These are phyloP conservation scores for Marasmius sp. DNA, from an alignment of 1,284 basidiomycete species.

Conservation along the genomic window DNA sequence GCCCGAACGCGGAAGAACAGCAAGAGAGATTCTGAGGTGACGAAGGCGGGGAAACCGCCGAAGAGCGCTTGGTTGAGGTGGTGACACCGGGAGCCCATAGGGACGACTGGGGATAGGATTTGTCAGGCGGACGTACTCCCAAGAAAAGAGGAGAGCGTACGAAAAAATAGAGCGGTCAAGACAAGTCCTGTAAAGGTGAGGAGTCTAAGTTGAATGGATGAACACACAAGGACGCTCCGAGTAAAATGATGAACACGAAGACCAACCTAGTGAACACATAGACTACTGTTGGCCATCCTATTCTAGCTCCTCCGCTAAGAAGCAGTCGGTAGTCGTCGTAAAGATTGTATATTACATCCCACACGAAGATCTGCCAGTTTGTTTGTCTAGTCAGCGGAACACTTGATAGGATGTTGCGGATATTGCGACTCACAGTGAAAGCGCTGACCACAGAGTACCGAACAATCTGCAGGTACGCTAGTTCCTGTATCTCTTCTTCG, in stretches of 20 bases:
- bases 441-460: too few relatives aligned
- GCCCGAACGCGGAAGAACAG: not conserved
- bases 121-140: not conserved
- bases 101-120: not conserved
- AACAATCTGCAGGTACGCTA: too few relatives aligned
- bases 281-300: not conserved
- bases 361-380: not conserved
- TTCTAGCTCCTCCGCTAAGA: not conserved
- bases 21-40: not conserved
- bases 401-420: too few relatives aligned
- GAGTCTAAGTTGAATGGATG: not conserved
- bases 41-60: not conserved
- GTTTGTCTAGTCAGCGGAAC: too few relatives aligned
- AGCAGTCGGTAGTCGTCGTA: not conserved
- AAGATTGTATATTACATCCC: not conserved
- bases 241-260: not conserved
- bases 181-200: not conserved
- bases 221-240: not conserved
- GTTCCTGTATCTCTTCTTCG: too few relatives aligned
- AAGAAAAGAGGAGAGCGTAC: not conserved
- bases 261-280: not conserved
- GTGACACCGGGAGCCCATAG: not conserved
- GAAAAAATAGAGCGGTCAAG: not conserved
- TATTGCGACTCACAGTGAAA: too few relatives aligned
- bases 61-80: not conserved